phyloP scores from a whole-genome alignment of 2,329 filamentous ascomycete species.

The Diplodia corticola region DNA sequence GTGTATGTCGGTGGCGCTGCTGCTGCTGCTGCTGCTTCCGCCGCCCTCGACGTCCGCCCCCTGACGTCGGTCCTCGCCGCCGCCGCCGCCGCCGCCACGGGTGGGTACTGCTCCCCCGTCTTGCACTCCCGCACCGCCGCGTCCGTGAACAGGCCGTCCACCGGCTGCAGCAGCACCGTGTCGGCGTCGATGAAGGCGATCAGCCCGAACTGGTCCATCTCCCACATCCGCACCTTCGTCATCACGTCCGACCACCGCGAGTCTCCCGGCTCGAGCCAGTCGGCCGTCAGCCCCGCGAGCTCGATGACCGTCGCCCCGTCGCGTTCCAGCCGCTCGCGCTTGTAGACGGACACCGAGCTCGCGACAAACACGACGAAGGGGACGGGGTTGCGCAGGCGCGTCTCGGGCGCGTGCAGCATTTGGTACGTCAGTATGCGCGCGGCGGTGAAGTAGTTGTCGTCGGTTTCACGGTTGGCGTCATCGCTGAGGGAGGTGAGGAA shows the following conservation, averaged over 20 bases:
- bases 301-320: constrained; percentile 19
- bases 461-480: not conserved
- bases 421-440: constrained; percentile 45
- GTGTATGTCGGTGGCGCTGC: too few relatives aligned
- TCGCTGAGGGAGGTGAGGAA: not conserved
- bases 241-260: constrained; percentile 39
- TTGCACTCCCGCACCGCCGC: constrained; percentile 28
- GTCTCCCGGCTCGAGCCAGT: constrained; percentile 27
- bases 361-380: constrained; percentile 2
- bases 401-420: constrained; percentile 42
- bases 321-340: not conserved
- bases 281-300: constrained; percentile 30
- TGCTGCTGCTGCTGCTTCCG: too few relatives aligned
- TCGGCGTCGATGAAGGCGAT: constrained; percentile 41
- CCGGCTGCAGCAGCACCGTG: constrained; percentile 31
- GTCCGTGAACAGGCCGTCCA: constrained; percentile 39
- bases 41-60: too few relatives aligned
- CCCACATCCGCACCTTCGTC: constrained; percentile 43
- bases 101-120: too few relatives aligned
- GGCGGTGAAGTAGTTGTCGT: constrained; percentile 43
- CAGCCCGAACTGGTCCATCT: constrained; percentile 40
- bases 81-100: too few relatives aligned
- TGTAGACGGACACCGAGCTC: not conserved
- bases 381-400: constrained; percentile 30
- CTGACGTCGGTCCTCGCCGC: too few relatives aligned